These are phyloP conservation scores for Candida golubevii DNA, from an alignment of 805 yeast genomes.

Conservation along the genomic window DNA sequence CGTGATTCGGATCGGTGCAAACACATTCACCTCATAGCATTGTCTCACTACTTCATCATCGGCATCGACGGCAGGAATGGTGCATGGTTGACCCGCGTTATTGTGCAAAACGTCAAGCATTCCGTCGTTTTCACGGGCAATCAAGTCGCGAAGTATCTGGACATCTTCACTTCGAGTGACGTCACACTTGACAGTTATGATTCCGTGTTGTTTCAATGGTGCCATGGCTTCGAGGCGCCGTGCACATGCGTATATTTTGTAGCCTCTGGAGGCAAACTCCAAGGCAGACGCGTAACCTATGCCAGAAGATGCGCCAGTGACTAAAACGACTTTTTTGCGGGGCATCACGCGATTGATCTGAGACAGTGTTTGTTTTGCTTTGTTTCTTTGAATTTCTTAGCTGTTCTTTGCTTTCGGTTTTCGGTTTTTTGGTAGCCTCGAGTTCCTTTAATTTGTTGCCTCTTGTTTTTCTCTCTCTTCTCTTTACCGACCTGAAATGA, in stretches of 20 bases:
- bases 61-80: constrained; percentile 65
- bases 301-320: constrained; percentile 59
- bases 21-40: constrained; percentile 62
- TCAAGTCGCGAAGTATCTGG: constrained; percentile 37
- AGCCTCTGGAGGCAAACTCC: constrained; percentile 48
- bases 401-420: too few relatives aligned
- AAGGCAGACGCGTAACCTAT: constrained; percentile 47
- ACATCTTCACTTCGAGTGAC: constrained; percentile 51
- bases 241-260: constrained; percentile 67
- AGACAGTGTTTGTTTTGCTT: neutral
- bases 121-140: constrained; percentile 41
- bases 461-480: too few relatives aligned
- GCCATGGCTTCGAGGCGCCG: constrained; percentile 61
- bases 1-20: constrained; percentile 62
- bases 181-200: constrained; percentile 50
- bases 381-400: too few relatives aligned
- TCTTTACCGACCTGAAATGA: too few relatives aligned
- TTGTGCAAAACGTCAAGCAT: constrained; percentile 59
- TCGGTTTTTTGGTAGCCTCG: too few relatives aligned
- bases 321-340: constrained; percentile 42
- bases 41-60: constrained; percentile 46
- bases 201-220: constrained; percentile 39
- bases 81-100: constrained; percentile 75
- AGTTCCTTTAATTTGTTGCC: too few relatives aligned
- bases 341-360: neutral